These are phyloP conservation scores for Ramularia endophylla DNA, from an alignment of 2,329 filamentous ascomycete genomes.

Conservation along the genomic window DNA sequence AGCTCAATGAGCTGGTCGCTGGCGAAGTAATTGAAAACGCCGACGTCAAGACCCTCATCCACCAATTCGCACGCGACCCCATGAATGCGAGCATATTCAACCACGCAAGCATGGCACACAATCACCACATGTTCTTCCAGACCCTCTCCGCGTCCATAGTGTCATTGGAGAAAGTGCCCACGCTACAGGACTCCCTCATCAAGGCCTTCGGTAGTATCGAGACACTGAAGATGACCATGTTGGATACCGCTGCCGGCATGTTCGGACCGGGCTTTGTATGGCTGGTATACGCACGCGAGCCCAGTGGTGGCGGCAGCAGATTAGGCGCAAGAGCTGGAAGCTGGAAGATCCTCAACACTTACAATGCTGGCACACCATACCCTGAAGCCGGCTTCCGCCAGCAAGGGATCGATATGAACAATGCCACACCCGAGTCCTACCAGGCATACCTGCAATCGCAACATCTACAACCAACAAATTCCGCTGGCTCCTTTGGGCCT, in stretches of 20 bases:
- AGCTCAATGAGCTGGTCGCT: conserved; percentile 66
- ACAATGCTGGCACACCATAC: conserved; percentile 86
- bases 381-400: conserved; percentile 75
- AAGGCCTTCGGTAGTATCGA: conserved; percentile 75
- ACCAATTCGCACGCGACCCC: conserved; percentile 73
- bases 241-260: conserved; percentile 78
- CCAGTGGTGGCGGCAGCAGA: conserved; percentile 23
- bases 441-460: conserved; percentile 16
- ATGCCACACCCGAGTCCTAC: conserved; percentile 32
- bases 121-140: conserved; percentile 80
- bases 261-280: conserved; percentile 97
- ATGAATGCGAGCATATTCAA: conserved; percentile 79
- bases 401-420: conserved; percentile 65
- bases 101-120: conserved; percentile 92
- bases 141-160: conserved; percentile 17
- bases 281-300: conserved; percentile 57
- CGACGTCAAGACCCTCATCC: conserved; percentile 60
- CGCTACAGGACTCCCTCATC: conserved; percentile 56
- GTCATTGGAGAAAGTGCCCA: conserved; percentile 49
- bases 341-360: conserved; percentile 73
- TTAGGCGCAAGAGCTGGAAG: conserved; percentile 36
- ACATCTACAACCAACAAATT: conserved; percentile 27
- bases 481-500: conserved; percentile 36
- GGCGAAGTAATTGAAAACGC: conserved; percentile 63
- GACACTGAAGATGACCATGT: conserved; percentile 71